Percentiles rank a stretch among this genome's conserved stretches.
These are phyloP conservation scores for Lachnellula cervina DNA, from an alignment of 2,329 filamentous ascomycete species.

Conservation along the genomic window DNA sequence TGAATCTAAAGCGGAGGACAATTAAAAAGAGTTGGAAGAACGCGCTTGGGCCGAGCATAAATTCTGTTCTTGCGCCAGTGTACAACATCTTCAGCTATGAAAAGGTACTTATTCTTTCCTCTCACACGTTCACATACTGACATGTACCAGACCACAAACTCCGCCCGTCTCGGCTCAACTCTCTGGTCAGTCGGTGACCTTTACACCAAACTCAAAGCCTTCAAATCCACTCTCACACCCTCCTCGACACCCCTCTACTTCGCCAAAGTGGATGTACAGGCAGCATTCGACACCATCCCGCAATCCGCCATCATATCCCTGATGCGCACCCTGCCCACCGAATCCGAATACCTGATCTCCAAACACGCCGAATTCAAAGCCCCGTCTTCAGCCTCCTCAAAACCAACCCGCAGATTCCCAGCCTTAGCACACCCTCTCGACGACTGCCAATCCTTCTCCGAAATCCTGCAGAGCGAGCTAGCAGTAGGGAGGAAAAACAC, in stretches of 20 bases:
- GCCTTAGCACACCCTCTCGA: constrained; percentile 25
- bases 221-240: constrained; percentile 50
- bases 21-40: constrained; percentile 49
- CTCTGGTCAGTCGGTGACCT: constrained; percentile 80
- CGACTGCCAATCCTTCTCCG: constrained; percentile 28
- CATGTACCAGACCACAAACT: constrained; percentile 40
- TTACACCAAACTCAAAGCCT: constrained; percentile 65
- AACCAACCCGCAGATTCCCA: constrained; percentile 28
- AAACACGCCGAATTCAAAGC: constrained; percentile 71
- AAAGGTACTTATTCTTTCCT: constrained; percentile 46
- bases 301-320: constrained; percentile 68
- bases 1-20: constrained; percentile 70
- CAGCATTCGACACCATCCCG: constrained; percentile 94
- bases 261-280: constrained; percentile 85
- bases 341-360: constrained; percentile 62
- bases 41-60: constrained; percentile 60
- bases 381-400: constrained; percentile 23
- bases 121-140: constrained; percentile 13
- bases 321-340: constrained; percentile 51
- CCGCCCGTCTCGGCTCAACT: constrained; percentile 66
- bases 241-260: constrained; percentile 61
- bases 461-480: constrained; percentile 23
- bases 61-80: constrained; percentile 65
- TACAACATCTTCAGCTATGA: constrained; percentile 76
- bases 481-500: constrained; percentile 49